Evolutionary conservation across 192 early-diverging fungal species (phyloP).

Genomic region (Radiomyces spectabilis): DNA sequence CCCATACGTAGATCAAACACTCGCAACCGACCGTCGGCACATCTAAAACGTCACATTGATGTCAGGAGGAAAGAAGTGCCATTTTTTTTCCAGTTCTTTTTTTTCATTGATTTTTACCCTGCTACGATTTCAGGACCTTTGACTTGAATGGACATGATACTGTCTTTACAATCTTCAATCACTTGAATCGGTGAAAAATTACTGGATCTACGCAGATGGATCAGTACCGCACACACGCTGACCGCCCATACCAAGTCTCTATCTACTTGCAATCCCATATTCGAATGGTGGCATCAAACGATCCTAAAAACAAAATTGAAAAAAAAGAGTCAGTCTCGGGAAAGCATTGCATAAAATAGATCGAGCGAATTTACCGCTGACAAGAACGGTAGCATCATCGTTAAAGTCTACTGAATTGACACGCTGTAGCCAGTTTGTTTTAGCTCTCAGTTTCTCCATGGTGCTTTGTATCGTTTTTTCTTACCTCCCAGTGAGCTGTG

Average conservation of each 20-base stretch:
- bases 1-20: conserved; percentile 84
- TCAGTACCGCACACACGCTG: no score
- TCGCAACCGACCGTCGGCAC: conserved; percentile 78
- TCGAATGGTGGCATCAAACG: conserved; percentile 64
- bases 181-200: conserved; percentile 70
- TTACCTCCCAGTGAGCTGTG: conserved; percentile 69
- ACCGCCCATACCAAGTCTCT: not conserved
- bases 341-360: not conserved
- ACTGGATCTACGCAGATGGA: conserved; percentile 32
- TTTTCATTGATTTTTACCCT: conserved; percentile 41
- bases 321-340: not conserved
- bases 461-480: no score
- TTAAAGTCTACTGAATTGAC: conserved; percentile 85
- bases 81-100: not conserved
- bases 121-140: conserved; percentile 64
- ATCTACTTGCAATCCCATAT: conserved; percentile 72
- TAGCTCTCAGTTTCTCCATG: no score
- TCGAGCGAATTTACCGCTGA: conserved; percentile 55
- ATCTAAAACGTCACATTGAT: conserved; percentile 29
- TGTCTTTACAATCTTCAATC: conserved; percentile 79
- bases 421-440: no score
- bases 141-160: conserved; percentile 72
- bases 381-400: conserved; percentile 64
- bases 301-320: conserved; percentile 25
- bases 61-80: not conserved